Conservation (phyloP, 768 basidiomycete species). For the Rhodosporidiobolus sp. region DNA sequence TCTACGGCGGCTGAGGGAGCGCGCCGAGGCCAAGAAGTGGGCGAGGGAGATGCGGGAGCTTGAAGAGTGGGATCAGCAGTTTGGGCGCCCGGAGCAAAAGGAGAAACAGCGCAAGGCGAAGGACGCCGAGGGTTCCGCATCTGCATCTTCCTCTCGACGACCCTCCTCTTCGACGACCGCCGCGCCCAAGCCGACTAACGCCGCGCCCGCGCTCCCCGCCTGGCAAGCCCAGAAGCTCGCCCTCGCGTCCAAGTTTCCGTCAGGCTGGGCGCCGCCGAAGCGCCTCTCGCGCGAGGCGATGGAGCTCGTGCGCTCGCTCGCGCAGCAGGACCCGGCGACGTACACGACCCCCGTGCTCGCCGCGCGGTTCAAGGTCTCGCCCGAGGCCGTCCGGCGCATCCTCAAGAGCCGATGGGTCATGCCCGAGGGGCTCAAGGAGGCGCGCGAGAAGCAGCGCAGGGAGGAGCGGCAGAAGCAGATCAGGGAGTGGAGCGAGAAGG, state of each 20-base stretch:
- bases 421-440: slow-evolving; percentile 55
- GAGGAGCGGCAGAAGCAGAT: slow-evolving; percentile 30
- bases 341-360: slow-evolving; percentile 70
- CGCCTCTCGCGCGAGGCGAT: slow-evolving; percentile 79
- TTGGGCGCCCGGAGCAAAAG: too few relatives aligned
- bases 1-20: not conserved
- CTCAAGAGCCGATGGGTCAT: slow-evolving; percentile 72
- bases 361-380: slow-evolving; percentile 70
- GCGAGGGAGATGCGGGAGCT: not conserved
- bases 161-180: too few relatives aligned
- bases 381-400: slow-evolving; percentile 76
- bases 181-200: not conserved
- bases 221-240: slow-evolving; percentile 14
- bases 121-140: not conserved
- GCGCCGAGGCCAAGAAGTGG: not conserved
- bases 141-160: not conserved
- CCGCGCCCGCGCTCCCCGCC: not conserved
- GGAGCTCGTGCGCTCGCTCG: slow-evolving; percentile 69
- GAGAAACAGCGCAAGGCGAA: not conserved
- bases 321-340: slow-evolving; percentile 61
- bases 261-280: slow-evolving; percentile 67
- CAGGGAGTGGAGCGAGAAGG: not conserved
- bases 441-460: slow-evolving; percentile 40
- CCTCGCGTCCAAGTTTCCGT: slow-evolving; percentile 3
- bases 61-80: not conserved